Conservation (phyloP, 805 yeast genomes). For the Wickerhamiella nectarea region DNA sequence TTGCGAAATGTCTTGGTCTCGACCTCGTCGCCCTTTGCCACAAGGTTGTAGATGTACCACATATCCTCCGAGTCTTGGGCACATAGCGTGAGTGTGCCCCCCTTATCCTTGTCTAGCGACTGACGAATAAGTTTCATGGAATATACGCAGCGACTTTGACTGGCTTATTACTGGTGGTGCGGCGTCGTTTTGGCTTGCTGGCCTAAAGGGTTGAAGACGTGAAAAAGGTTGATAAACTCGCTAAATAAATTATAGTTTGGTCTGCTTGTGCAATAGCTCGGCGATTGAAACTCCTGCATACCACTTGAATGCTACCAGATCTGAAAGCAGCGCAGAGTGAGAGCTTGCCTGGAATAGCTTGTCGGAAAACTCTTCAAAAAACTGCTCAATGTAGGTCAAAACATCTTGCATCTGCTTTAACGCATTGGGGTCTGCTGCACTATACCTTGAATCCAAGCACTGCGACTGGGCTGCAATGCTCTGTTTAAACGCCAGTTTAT, state of each 20-base stretch:
- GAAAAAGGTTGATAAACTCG: no score
- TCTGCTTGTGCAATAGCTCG: neutral
- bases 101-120: constrained; percentile 40
- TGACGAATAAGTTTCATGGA: constrained; percentile 44
- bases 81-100: constrained; percentile 50
- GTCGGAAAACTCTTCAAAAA: constrained; percentile 5
- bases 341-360: constrained; percentile 5
- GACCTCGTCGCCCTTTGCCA: constrained; percentile 63
- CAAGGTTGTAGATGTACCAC: constrained; percentile 73
- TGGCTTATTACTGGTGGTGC: neutral
- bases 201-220: no score
- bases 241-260: neutral
- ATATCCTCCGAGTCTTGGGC: constrained; percentile 88
- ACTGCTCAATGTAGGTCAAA: neutral
- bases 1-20: constrained; percentile 57
- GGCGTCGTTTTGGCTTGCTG: no score
- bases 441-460: neutral
- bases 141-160: neutral
- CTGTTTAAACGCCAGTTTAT: neutral
- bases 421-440: neutral
- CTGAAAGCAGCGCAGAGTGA: neutral
- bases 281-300: neutral
- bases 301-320: neutral
- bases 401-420: neutral
- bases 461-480: neutral